phyloP scores from a whole-genome alignment of 2,329 filamentous ascomycete genomes.

The Colletotrichum agaves region DNA sequence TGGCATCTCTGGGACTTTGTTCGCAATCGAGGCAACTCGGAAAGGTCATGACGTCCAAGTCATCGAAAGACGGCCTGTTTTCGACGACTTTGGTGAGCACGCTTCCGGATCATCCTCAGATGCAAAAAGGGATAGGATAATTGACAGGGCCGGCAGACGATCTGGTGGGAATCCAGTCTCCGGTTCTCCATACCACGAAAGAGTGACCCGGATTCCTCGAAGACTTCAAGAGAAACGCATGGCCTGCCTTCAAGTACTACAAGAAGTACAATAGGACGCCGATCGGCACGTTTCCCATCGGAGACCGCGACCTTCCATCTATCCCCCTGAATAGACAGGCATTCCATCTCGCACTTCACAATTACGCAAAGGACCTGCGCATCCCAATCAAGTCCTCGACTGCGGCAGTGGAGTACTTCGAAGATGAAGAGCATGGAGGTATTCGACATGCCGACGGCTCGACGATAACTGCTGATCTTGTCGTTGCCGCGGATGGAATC shows the following conservation, averaged over 20 bases:
- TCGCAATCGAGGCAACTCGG: not conserved
- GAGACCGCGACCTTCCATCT: not conserved
- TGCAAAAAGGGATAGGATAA: too few species aligned
- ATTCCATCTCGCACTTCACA: not conserved
- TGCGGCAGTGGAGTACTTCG: not conserved
- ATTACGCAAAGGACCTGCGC: not conserved
- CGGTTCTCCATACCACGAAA: not conserved
- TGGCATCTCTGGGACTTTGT: not conserved
- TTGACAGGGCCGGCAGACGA: not conserved
- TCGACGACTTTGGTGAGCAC: not conserved
- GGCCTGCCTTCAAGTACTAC: not conserved
- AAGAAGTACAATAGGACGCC: not conserved
- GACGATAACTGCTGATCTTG: not conserved
- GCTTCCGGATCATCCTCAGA: too few species aligned
- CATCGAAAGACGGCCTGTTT: not conserved
- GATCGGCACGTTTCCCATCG: not conserved
- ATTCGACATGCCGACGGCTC: not conserved
- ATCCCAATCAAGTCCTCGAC: not conserved
- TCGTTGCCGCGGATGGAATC: not conserved
- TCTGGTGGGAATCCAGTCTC: not conserved
- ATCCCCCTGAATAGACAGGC: not conserved
- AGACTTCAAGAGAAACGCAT: not conserved
- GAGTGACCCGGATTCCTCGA: not conserved
- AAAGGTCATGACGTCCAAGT: not conserved
- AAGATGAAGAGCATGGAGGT: not conserved